These are phyloP conservation scores for Cymodocea nodosa DNA, from an alignment of 116 monocot species.

Conservation along the genomic window DNA sequence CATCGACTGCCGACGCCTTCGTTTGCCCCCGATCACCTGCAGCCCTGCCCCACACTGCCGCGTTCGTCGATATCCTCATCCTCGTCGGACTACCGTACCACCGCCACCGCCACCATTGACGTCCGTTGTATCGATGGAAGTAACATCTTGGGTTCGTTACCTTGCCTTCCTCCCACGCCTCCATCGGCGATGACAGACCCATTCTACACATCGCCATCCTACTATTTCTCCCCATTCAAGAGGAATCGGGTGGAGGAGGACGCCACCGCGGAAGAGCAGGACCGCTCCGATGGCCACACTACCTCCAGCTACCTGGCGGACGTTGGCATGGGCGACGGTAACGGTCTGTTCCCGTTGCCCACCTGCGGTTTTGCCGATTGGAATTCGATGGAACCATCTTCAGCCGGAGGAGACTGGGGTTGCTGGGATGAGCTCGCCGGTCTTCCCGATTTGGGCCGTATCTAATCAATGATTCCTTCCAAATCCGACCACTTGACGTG, in stretches of 20 bases:
- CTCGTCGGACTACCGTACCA: too few relatives aligned
- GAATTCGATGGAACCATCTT: background rate
- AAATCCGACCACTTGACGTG: background rate
- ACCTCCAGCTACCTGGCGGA: background rate
- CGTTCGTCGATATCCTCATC: too few relatives aligned
- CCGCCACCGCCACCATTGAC: background rate
- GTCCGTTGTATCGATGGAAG: background rate
- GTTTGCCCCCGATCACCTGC: too few relatives aligned
- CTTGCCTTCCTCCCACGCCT: background rate
- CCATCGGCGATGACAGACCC: background rate
- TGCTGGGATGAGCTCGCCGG: background rate
- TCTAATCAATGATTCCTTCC: background rate
- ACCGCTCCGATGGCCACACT: too few relatives aligned
- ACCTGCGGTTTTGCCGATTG: background rate
- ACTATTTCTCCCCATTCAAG: background rate
- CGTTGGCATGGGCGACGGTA: background rate
- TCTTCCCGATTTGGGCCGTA: background rate
- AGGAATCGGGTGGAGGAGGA: background rate
- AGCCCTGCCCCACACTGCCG: too few relatives aligned
- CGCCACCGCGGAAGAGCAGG: too few relatives aligned
- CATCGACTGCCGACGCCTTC: too few relatives aligned
- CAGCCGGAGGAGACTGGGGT: background rate
- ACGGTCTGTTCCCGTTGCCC: background rate
- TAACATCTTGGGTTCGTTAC: constrained; percentile 1
- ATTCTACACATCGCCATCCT: background rate